Conservation (phyloP, 257 asterid species). For the Datura wrightii region DNA sequence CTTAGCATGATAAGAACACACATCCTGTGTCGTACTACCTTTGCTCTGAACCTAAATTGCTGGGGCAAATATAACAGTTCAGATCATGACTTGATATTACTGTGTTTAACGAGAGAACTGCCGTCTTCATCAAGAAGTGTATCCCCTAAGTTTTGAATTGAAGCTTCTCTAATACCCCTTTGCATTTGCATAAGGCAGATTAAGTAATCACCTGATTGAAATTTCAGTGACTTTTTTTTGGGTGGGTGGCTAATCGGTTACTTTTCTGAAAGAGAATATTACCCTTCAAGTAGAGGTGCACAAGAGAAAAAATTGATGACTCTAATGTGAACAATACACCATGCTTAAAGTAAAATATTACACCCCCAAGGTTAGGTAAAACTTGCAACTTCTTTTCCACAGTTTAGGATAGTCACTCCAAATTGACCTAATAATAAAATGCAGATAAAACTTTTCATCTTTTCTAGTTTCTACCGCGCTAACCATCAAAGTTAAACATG, state of each 20-base stretch:
- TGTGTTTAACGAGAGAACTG: not conserved
- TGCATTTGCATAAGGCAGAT: not conserved
- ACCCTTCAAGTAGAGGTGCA: conserved; percentile 4
- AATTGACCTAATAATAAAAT: not conserved
- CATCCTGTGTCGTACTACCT: not conserved
- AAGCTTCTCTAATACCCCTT: not conserved
- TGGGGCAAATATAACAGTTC: not conserved
- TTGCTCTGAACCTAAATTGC: not conserved
- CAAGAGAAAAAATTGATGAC: not conserved
- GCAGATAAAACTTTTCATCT: not conserved
- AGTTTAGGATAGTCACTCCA: not conserved
- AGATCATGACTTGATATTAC: not conserved
- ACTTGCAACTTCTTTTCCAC: not conserved
- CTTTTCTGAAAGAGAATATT: not conserved
- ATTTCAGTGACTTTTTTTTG: not conserved
- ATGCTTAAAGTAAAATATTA: not conserved
- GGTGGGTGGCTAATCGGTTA: not conserved
- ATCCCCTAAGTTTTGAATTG: not conserved
- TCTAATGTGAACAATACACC: not conserved
- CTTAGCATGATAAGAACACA: not conserved
- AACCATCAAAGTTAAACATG: not conserved
- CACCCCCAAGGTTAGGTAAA: not conserved
- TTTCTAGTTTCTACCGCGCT: not conserved
- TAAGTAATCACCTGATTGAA: not conserved
- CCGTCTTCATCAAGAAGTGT: not conserved